Conservation (phyloP, 2,329 filamentous ascomycete genomes). For the Coniochaeta hoffmannii region DNA sequence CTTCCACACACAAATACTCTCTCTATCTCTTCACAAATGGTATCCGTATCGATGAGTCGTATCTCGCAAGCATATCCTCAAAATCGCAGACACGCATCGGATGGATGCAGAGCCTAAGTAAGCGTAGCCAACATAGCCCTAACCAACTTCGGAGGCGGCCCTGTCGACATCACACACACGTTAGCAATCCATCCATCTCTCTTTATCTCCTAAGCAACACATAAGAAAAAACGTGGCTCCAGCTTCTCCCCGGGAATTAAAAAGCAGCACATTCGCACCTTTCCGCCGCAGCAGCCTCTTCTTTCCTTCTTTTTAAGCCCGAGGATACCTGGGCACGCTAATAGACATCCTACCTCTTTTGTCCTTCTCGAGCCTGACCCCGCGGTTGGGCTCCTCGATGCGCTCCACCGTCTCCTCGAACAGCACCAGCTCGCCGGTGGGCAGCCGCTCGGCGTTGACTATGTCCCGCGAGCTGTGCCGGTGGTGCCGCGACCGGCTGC, state of each 20-base stretch:
- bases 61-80: too few species aligned
- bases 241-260: conserved; percentile 2
- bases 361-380: conserved; percentile 74
- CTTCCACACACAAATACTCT: too few species aligned
- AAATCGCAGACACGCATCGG: too few species aligned
- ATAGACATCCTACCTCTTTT: conserved; percentile 94
- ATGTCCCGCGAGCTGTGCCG: conserved; percentile 38
- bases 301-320: too few species aligned
- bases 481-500: conserved; percentile 10
- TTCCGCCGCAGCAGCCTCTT: background rate
- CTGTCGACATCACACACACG: conserved; percentile 33
- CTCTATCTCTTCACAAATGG: too few species aligned
- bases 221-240: conserved; percentile 6
- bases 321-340: conserved; percentile 63
- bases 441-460: conserved; percentile 47
- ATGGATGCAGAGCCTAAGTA: conserved; percentile 42
- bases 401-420: conserved; percentile 54
- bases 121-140: conserved; percentile 65
- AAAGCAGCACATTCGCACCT: conserved; percentile 34
- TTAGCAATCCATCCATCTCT: conserved; percentile 12
- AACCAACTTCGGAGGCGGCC: conserved; percentile 55
- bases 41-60: too few species aligned
- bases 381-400: conserved; percentile 45
- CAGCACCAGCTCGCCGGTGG: conserved; percentile 55
- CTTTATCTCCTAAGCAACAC: background rate